phyloP scores from a whole-genome alignment of 176 grass and related monocot species.

The Eragrostis nindensis region DNA sequence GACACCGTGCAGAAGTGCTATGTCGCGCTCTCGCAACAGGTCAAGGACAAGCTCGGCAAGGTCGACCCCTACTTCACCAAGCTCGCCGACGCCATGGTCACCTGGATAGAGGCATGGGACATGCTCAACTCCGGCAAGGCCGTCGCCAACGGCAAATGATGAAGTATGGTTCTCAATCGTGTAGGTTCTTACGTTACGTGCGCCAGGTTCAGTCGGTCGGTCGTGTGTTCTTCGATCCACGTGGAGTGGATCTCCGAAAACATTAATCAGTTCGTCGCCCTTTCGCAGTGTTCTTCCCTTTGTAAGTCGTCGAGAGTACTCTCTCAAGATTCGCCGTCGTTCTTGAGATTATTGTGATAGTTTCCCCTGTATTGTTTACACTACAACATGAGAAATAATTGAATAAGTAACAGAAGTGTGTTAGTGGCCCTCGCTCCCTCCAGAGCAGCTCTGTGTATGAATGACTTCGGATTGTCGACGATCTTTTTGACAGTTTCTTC shows the following conservation, averaged over 20 bases:
- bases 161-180: slow-evolving; percentile 25
- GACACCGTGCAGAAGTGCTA: slow-evolving; percentile 72
- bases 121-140: slow-evolving; percentile 34
- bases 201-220: slow-evolving; percentile 2
- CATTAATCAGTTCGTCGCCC: neutral
- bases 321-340: neutral
- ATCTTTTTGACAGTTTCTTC: neutral
- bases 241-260: neutral
- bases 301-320: neutral
- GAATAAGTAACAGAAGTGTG: neutral
- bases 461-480: neutral
- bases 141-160: slow-evolving; percentile 34
- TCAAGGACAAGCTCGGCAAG: slow-evolving; percentile 56
- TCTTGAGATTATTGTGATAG: neutral
- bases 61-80: slow-evolving; percentile 30
- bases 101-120: slow-evolving; percentile 46
- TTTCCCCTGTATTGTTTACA: slow-evolving; percentile 10
- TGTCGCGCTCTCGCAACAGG: slow-evolving; percentile 55
- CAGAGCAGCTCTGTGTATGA: neutral
- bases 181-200: slow-evolving; percentile 25
- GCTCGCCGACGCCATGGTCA: slow-evolving; percentile 36
- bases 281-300: neutral
- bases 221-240: neutral
- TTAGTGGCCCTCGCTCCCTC: no score
- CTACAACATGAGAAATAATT: slow-evolving; percentile 10